Evolutionary conservation across 108 stramenopile genomes (phyloP).

Genomic region (Mayamaea pseudoterrestris): DNA sequence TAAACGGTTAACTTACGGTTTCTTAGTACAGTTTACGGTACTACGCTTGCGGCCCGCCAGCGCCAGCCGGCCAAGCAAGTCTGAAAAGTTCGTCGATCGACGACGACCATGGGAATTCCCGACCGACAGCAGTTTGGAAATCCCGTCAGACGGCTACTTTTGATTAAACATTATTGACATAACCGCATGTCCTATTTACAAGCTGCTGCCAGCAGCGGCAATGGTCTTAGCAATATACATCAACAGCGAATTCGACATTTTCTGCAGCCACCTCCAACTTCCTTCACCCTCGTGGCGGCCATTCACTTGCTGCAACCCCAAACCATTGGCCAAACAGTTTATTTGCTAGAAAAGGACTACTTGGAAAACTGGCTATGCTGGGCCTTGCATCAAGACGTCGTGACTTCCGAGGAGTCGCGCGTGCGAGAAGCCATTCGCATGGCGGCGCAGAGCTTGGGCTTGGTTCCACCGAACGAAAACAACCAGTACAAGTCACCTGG

Average conservation of each 20-base stretch:
- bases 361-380: conserved; percentile 60
- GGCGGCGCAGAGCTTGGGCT: conserved; percentile 19
- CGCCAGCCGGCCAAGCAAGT: too few species aligned
- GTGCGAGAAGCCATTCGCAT: conserved; percentile 21
- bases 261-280: conserved; percentile 19
- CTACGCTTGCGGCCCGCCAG: too few species aligned
- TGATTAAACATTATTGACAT: too few species aligned
- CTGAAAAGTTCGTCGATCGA: too few species aligned
- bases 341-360: conserved; percentile 37
- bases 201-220: too few species aligned
- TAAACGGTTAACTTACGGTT: too few species aligned
- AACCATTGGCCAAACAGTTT: conserved; percentile 20
- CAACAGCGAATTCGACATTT: neutral
- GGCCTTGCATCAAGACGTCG: conserved; percentile 44
- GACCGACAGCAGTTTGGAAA: too few species aligned
- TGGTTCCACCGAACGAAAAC: conserved; percentile 16
- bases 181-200: neutral
- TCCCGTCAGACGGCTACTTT: too few species aligned
- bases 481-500: conserved; percentile 41
- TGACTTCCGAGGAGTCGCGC: conserved; percentile 12
- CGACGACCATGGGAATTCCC: too few species aligned
- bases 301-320: conserved; percentile 29
- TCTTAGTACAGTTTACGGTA: too few species aligned
- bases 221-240: too few species aligned
- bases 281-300: conserved; percentile 25